These are phyloP conservation scores for Rubia yunnanensis DNA, from an alignment of 257 asterid genomes.

Conservation along the genomic window DNA sequence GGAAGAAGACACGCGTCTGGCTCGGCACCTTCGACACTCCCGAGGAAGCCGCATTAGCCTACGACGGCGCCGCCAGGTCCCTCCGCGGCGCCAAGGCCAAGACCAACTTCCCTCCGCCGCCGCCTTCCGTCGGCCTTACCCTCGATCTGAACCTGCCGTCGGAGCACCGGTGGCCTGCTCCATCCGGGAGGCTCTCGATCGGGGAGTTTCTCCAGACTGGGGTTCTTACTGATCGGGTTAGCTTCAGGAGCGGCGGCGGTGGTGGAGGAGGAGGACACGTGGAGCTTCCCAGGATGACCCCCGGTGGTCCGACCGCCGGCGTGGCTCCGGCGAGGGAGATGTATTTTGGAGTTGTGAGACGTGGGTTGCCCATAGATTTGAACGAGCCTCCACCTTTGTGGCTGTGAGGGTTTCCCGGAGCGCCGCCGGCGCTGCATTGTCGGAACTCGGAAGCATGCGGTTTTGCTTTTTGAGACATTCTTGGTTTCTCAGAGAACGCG, in stretches of 20 bases:
- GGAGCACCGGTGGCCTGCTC: conserved; percentile 50
- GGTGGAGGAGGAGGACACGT: conserved; percentile 5
- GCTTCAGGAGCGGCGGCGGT: background rate
- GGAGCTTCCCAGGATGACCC: background rate
- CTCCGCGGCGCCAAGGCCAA: conserved; percentile 91
- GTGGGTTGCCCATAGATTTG: conserved; percentile 82
- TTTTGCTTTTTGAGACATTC: background rate
- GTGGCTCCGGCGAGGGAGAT: conserved; percentile 26
- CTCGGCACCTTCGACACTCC: conserved; percentile 96
- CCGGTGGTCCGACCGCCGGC: conserved; percentile 17
- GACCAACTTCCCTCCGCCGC: conserved; percentile 60
- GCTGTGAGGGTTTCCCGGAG: conserved; percentile 28
- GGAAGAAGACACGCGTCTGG: conserved; percentile 98
- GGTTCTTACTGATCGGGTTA: conserved; percentile 27
- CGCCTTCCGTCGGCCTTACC: conserved; percentile 25
- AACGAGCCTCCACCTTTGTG: conserved; percentile 94
- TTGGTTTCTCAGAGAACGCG: background rate
- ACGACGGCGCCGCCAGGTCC: conserved; percentile 97
- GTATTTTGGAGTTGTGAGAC: conserved; percentile 58
- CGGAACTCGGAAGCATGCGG: conserved; percentile 1
- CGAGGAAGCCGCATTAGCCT: conserved; percentile 90
- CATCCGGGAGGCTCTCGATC: conserved; percentile 39
- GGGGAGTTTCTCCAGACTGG: conserved; percentile 55
- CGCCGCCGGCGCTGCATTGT: too few relatives aligned
- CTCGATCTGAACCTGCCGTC: conserved; percentile 70